Conservation (phyloP, 2,329 filamentous ascomycete genomes). For the Calonectria hongkongensis region DNA sequence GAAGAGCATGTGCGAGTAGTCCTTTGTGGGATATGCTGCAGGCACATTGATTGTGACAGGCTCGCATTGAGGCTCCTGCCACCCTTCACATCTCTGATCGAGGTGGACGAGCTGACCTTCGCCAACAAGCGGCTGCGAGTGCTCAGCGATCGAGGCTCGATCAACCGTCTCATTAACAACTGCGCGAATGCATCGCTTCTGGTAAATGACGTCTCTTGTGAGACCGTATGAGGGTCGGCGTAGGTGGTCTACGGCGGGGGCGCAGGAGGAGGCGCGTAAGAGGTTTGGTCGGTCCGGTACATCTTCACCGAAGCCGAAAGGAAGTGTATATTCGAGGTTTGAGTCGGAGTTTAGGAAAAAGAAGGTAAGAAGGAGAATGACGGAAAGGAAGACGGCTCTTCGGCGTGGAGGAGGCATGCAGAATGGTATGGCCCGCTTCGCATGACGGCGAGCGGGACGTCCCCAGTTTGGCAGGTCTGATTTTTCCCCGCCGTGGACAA, state of each 20-base stretch:
- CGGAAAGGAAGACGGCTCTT: conserved; percentile 31
- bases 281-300: conserved; percentile 49
- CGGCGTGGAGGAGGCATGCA: conserved; percentile 35
- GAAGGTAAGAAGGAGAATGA: conserved; percentile 29
- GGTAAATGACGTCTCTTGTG: conserved; percentile 65
- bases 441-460: conserved; percentile 37
- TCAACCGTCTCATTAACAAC: conserved; percentile 58
- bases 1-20: conserved; percentile 73
- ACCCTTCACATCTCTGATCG: conserved; percentile 52
- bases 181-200: conserved; percentile 66
- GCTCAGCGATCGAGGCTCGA: conserved; percentile 61
- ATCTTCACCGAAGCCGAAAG: conserved; percentile 47
- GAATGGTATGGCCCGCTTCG: conserved; percentile 26
- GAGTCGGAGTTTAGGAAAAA: conserved; percentile 40
- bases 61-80: conserved; percentile 58
- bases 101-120: conserved; percentile 57
- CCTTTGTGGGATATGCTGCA: conserved; percentile 62
- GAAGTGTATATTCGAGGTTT: conserved; percentile 36
- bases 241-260: conserved; percentile 56
- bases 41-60: conserved; percentile 69
- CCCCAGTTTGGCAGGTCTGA: conserved; percentile 34
- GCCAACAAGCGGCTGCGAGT: conserved; percentile 62
- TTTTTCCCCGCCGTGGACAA: conserved; percentile 34
- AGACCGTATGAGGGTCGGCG: conserved; percentile 58
- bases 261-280: conserved; percentile 50